Evolutionary conservation across 2,329 filamentous ascomycete genomes (phyloP), one percentile per base, ranked within the genome.

Genomic region (Penicillium vulpinum): DNA sequence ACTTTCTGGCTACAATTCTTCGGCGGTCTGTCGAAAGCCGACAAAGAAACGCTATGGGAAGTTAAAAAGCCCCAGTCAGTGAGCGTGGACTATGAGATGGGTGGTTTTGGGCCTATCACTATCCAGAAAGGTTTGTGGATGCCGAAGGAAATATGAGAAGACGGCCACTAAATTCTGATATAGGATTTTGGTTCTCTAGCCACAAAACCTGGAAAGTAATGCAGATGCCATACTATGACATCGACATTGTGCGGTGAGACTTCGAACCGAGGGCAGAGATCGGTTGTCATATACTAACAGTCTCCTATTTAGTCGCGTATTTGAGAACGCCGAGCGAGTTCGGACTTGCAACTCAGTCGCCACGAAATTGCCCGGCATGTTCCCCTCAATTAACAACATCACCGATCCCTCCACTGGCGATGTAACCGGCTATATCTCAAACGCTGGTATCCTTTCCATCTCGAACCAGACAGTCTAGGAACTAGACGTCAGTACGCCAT

Each of bases 161-260:
- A 7, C n/a, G 22, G 38, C 21, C 21, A 7, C 53, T 46, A n/a
- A 33, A 21, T 43, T 4, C 10, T 15, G 3, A 8, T 29, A 38
- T n/a, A 64, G 62, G 62, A 51, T 77, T 67, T 45, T 77, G 75
- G 75, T 78, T 78, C 61, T 77, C 75, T 8, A 70, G 67, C 36
- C 75, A 78, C 38, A 75, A 79, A 49, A 71, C 70, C 4, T 78
- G 76, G 75, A 79, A 78, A 39, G 70, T 75, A 5, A 61, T 79
- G 22, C 72, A 78, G 64, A 67, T 78, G 58, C 77, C 77, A 0
- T 78, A 78, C 55, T 75, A 73, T 50, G 76, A 78, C 39, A 66
- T 78, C 22, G 70, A 76, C 24, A 70, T 78, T 41, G 68, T 78
- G 11, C 66, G 67, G 74, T 64, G 9, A 43, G 39, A 52, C 71